Evolutionary conservation across 2,329 filamentous ascomycete genomes (phyloP).

Genomic region (Helminthosporium solani): DNA sequence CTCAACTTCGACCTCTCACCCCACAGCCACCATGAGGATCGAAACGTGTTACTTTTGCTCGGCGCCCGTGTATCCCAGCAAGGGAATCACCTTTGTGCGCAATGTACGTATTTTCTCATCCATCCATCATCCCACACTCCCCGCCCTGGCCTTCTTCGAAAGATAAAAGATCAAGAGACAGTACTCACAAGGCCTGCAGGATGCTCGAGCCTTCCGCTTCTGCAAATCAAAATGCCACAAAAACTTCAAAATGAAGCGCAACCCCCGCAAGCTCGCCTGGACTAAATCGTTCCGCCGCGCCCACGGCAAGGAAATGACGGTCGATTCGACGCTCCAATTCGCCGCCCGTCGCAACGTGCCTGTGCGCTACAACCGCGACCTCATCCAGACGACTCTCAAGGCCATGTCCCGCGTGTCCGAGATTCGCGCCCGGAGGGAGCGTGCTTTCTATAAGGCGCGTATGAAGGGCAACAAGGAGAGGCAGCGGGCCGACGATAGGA

Average conservation of each 20-base stretch:
- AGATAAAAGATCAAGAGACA: no score
- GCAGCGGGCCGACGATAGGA: conserved; percentile 76
- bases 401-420: conserved; percentile 90
- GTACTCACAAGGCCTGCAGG: conserved; percentile 28
- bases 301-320: conserved; percentile 67
- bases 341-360: conserved; percentile 91
- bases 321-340: conserved; percentile 92
- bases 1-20: conserved; percentile 1
- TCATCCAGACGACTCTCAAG: conserved; percentile 81
- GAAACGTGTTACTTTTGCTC: conserved; percentile 68
- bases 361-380: conserved; percentile 91
- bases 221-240: conserved; percentile 62
- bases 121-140: neutral
- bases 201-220: conserved; percentile 66
- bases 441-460: conserved; percentile 89
- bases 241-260: conserved; percentile 95
- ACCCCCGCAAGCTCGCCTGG: conserved; percentile 95
- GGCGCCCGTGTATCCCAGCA: conserved; percentile 52
- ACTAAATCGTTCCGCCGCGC: conserved; percentile 39
- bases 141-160: no score
- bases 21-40: conserved; percentile 35
- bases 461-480: conserved; percentile 88
- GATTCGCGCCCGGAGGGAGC: conserved; percentile 79
- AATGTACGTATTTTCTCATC: conserved; percentile 38
- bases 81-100: conserved; percentile 64